Conservation (phyloP, 345 rosid genomes). For the Eucalyptus paniculata region DNA sequence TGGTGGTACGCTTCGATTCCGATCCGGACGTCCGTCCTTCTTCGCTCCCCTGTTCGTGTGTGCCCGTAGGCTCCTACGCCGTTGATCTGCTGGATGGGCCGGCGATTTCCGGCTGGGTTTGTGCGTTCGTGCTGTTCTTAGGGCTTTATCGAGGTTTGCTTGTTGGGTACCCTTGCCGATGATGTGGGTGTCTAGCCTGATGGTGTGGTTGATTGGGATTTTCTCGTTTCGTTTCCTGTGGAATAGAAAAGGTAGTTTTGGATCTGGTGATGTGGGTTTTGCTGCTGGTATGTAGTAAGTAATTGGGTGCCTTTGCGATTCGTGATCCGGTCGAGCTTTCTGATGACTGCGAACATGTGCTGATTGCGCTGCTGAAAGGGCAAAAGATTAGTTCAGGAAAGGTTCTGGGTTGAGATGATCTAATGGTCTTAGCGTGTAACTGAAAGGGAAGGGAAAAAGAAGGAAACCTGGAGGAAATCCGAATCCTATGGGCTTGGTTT, state of each 20-base stretch:
- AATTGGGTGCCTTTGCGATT: not conserved
- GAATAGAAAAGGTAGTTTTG: not conserved
- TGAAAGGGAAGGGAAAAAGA: not conserved
- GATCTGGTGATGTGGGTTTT: not conserved
- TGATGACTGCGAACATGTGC: not conserved
- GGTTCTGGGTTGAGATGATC: not conserved
- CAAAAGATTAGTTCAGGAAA: not conserved
- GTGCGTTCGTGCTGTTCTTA: not conserved
- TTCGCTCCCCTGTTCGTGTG: not conserved
- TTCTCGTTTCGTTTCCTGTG: not conserved
- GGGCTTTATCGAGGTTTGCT: not conserved
- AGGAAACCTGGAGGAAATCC: not conserved
- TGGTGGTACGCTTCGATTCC: conserved; percentile 41
- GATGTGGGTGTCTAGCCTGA: not conserved
- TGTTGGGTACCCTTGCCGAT: not conserved
- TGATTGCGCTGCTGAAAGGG: not conserved
- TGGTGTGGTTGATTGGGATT: not conserved
- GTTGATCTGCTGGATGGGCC: not conserved
- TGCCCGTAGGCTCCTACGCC: not conserved
- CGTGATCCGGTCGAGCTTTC: not conserved
- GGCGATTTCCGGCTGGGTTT: not conserved
- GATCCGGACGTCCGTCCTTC: not conserved
- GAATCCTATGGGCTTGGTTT: not conserved
- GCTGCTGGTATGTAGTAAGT: not conserved
- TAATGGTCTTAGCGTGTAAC: not conserved